Evolutionary conservation across 2,329 filamentous ascomycete genomes (phyloP).

Genomic region (Ophiosphaerella herpotricha): DNA sequence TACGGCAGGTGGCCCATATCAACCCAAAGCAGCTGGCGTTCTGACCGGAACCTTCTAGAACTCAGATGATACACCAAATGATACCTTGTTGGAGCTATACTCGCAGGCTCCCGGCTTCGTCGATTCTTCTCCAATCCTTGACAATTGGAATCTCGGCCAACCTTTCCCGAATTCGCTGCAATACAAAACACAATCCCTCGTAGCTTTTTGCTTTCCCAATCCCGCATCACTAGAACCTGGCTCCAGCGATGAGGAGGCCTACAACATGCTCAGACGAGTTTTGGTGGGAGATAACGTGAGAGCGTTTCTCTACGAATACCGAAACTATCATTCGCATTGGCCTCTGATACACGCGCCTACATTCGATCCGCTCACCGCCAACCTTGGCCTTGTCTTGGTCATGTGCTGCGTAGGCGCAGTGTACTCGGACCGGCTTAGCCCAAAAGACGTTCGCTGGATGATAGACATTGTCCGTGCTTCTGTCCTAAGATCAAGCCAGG

Average conservation of each 20-base stretch:
- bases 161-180: constrained; percentile 50
- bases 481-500: constrained; percentile 60
- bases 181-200: constrained; percentile 50
- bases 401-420: constrained; percentile 77
- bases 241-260: constrained; percentile 52
- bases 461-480: constrained; percentile 67
- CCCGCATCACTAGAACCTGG: constrained; percentile 20
- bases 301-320: constrained; percentile 72
- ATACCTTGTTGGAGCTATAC: constrained; percentile 56
- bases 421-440: constrained; percentile 67
- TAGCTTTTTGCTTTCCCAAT: constrained; percentile 59
- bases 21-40: constrained; percentile 51
- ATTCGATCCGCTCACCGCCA: constrained; percentile 68
- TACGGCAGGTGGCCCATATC: constrained; percentile 52
- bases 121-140: constrained; percentile 43
- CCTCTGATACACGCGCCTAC: constrained; percentile 73
- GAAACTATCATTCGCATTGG: constrained; percentile 74
- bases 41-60: constrained; percentile 50
- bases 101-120: constrained; percentile 51
- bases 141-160: constrained; percentile 50
- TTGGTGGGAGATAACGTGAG: constrained; percentile 71
- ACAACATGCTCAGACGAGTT: constrained; percentile 59
- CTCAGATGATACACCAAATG: constrained; percentile 51
- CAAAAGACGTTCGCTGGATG: constrained; percentile 67
- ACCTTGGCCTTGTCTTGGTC: constrained; percentile 68